Percentiles rank a stretch among this genome's conserved stretches.
phyloP scores from a whole-genome alignment of 176 grass and related monocot species.

The Cenchrus fungigraminus region DNA sequence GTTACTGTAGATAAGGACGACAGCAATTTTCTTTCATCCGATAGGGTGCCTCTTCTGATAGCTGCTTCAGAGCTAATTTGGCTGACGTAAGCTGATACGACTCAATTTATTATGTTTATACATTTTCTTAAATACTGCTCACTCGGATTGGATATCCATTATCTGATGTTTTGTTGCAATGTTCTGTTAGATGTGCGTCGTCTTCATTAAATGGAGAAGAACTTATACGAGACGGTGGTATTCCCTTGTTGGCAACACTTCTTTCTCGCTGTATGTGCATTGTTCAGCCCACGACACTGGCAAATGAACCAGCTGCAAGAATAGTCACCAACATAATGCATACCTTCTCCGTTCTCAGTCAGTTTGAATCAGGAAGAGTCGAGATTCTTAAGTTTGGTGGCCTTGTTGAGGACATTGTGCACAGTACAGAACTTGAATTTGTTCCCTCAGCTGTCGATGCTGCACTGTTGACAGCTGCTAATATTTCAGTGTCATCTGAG shows the following conservation, averaged over 20 bases:
- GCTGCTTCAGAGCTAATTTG: conserved; percentile 96
- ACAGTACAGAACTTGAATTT: conserved; percentile 90
- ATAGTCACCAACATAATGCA: conserved; percentile 98
- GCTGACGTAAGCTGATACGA: conserved; percentile 81
- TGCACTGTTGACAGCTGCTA: conserved; percentile 81
- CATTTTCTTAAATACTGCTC: conserved; percentile 7
- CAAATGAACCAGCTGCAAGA: conserved; percentile 88
- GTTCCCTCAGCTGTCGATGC: conserved; percentile 91
- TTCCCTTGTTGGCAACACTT: conserved; percentile 92
- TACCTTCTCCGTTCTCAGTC: conserved; percentile 86
- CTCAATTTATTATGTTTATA: conserved; percentile 32
- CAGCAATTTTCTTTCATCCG: conserved; percentile 97
- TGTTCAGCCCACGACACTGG: conserved; percentile 89
- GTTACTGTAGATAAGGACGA: conserved; percentile 93
- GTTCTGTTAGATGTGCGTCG: conserved; percentile 72
- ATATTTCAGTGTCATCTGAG: conserved; percentile 78
- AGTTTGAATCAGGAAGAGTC: conserved; percentile 79
- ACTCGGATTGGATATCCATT: conserved; percentile 32
- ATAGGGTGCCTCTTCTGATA: conserved; percentile 86
- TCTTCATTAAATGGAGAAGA: conserved; percentile 98
- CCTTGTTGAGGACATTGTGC: conserved; percentile 94
- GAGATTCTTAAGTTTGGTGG: conserved; percentile 90
- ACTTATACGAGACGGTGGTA: conserved; percentile 93
- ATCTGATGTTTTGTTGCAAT: conserved; percentile 43
- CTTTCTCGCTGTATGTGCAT: conserved; percentile 98